Evolutionary conservation across 2,329 filamentous ascomycete species (phyloP).

Genomic region (Paramyrothecium roridum): DNA sequence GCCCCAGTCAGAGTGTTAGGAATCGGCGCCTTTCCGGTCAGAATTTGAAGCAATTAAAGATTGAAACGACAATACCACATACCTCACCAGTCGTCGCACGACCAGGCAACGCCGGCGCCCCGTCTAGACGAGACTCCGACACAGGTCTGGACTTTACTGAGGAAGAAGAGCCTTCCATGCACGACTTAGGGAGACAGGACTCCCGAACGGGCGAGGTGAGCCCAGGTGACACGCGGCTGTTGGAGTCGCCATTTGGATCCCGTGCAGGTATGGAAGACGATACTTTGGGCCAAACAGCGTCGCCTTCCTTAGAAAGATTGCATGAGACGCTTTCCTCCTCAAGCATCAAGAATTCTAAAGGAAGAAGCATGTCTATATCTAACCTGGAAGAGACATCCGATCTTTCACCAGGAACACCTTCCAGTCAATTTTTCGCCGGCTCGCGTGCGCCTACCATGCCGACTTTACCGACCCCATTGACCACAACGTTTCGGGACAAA

Average conservation of each 20-base stretch:
- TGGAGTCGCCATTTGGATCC: constrained; percentile 28
- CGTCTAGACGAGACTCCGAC: constrained; percentile 8
- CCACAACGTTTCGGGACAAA: constrained; percentile 58
- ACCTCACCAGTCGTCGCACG: constrained; percentile 8
- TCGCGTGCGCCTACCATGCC: constrained; percentile 51
- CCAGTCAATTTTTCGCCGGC: constrained; percentile 63
- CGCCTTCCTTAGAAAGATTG: constrained; percentile 48
- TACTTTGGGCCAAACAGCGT: constrained; percentile 41
- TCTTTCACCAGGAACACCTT: constrained; percentile 70
- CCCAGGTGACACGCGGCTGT: constrained; percentile 18
- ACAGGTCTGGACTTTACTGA: constrained; percentile 1
- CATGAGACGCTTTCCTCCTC: constrained; percentile 69
- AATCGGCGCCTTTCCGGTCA: constrained; percentile 77
- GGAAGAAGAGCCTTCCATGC: constrained; percentile 8
- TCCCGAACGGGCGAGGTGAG: constrained; percentile 23
- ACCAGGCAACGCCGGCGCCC: constrained; percentile 7
- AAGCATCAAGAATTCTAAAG: constrained; percentile 68
- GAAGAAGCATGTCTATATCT: constrained; percentile 68
- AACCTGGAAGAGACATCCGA: constrained; percentile 61
- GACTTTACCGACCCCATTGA: constrained; percentile 64
- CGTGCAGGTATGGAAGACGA: constrained; percentile 33
- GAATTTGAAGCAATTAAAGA: constrained; percentile 79
- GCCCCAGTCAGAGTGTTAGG: constrained; percentile 55
- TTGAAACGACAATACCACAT: constrained; percentile 61
- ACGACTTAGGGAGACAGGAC: constrained; percentile 10